Conservation (phyloP, 176 grass and related monocot species). For the Saccharum officinarum region DNA sequence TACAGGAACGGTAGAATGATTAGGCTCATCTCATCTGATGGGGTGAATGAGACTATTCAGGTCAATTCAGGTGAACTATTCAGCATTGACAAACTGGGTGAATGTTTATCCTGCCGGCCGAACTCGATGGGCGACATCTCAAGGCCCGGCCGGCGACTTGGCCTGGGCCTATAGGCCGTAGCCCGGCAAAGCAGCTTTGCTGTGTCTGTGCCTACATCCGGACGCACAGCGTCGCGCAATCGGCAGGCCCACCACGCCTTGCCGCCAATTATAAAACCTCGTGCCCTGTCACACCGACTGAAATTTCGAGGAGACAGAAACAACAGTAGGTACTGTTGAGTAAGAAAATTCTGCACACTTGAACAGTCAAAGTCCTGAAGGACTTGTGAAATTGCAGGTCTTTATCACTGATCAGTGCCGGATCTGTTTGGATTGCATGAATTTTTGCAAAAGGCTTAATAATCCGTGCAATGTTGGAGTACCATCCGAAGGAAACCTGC, state of each 20-base stretch:
- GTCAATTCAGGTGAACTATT: slow-evolving; percentile 27
- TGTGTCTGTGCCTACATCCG: background rate
- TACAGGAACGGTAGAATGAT: slow-evolving; percentile 1
- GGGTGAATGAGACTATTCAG: background rate
- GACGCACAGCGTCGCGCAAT: background rate
- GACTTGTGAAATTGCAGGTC: too few relatives aligned
- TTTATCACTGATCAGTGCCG: too few relatives aligned
- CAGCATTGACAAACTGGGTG: slow-evolving; percentile 29
- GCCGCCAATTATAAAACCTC: background rate
- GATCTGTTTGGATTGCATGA: background rate
- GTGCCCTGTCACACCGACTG: background rate
- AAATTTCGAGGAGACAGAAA: background rate
- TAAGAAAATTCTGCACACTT: background rate
- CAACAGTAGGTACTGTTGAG: background rate
- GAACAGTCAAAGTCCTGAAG: background rate
- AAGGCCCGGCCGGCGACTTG: slow-evolving; percentile 21
- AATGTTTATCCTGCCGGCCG: slow-evolving; percentile 49
- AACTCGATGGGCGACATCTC: slow-evolving; percentile 28
- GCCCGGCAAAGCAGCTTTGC: background rate
- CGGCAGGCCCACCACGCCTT: background rate
- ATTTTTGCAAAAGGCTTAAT: background rate
- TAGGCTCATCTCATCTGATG: background rate
- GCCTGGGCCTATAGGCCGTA: slow-evolving; percentile 1
- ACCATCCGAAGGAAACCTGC: too few relatives aligned
- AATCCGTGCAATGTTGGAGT: background rate